Evolutionary conservation across 306 rosid genomes (phyloP).

Genomic region (Ammopiptanthus mongolicus): DNA sequence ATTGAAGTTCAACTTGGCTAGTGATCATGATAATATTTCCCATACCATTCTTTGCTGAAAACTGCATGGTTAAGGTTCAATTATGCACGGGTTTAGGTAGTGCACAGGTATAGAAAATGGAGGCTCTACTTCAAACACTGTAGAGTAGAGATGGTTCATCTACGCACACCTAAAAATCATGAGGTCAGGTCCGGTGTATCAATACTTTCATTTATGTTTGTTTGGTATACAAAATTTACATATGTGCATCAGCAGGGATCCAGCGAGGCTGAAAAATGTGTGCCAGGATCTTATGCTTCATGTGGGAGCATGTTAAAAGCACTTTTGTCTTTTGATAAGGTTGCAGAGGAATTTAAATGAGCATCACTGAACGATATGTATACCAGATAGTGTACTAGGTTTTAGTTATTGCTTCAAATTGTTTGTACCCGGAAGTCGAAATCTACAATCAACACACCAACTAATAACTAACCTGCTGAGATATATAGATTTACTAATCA

Average conservation of each 20-base stretch:
- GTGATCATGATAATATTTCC: too few species aligned
- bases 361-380: slow-evolving; percentile 22
- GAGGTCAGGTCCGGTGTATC: neutral
- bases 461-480: neutral
- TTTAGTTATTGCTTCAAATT: neutral
- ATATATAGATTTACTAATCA: neutral
- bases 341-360: slow-evolving; percentile 40
- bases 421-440: neutral
- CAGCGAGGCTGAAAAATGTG: slow-evolving; percentile 47
- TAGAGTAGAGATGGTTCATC: neutral
- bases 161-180: neutral
- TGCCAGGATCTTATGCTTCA: slow-evolving; percentile 54
- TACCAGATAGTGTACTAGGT: neutral
- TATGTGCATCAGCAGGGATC: slow-evolving; percentile 38
- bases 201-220: neutral
- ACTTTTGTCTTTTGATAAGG: slow-evolving; percentile 46
- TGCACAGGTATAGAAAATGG: neutral
- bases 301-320: slow-evolving; percentile 46
- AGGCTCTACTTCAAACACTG: neutral
- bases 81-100: too few species aligned
- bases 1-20: too few species aligned
- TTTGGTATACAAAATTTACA: neutral
- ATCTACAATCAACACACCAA: neutral
- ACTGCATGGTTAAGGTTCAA: too few species aligned
- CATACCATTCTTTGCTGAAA: too few species aligned